Percentiles rank a stretch among this genome's conserved stretches.
phyloP scores from a whole-genome alignment of 176 grass and related monocot genomes.

The Raddia guianensis region DNA sequence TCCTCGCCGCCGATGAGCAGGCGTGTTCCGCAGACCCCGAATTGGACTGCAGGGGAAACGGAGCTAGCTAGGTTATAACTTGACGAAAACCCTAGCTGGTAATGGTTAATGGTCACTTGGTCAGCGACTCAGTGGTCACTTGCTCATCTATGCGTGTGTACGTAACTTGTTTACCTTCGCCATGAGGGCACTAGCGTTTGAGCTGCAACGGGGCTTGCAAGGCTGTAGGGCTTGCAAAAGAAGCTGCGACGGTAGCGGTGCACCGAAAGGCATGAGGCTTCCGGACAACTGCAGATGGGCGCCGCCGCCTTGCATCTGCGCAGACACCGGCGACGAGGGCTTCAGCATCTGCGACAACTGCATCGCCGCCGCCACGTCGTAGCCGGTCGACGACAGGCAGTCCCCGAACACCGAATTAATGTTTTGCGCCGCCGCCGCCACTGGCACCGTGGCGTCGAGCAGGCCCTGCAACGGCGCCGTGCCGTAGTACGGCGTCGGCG shows the following conservation, averaged over 20 bases:
- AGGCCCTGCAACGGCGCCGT: constrained; percentile 15
- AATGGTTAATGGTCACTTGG: not conserved
- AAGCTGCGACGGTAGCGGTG: constrained; percentile 41
- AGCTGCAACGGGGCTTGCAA: constrained; percentile 35
- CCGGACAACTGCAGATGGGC: constrained; percentile 40
- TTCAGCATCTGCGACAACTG: constrained; percentile 38
- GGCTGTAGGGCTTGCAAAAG: constrained; percentile 52
- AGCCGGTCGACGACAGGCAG: constrained; percentile 20
- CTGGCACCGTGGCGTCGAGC: not conserved
- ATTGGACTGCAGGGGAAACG: constrained; percentile 45
- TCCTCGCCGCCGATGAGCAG: constrained; percentile 56
- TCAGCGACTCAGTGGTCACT: not conserved
- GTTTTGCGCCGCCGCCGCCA: constrained; percentile 12
- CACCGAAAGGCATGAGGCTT: constrained; percentile 45
- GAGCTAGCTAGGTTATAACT: constrained; percentile 15
- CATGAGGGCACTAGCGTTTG: constrained; percentile 29
- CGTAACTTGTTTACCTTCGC: constrained; percentile 34
- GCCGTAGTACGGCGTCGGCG: constrained; percentile 24
- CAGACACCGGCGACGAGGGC: constrained; percentile 11
- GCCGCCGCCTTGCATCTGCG: constrained; percentile 30
- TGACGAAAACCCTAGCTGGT: constrained; percentile 50
- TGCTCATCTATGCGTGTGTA: not conserved
- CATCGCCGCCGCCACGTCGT: constrained; percentile 16
- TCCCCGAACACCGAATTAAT: constrained; percentile 36
- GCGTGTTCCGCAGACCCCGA: constrained; percentile 30